Evolutionary conservation across 169 alveolate genomes (phyloP).

Genomic region (Cryptosporidium parvum): DNA sequence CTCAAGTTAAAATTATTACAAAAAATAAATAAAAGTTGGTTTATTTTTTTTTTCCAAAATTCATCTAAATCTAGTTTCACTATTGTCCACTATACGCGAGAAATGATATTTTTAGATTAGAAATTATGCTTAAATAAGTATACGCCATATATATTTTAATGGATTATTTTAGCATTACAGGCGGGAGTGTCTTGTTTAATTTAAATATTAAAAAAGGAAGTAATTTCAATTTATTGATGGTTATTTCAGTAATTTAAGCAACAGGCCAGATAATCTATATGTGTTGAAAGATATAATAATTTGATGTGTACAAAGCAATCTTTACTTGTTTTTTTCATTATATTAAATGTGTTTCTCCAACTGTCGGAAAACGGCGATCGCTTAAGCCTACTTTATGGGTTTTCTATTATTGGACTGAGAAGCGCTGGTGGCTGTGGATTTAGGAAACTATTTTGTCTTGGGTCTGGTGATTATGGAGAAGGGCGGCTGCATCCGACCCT

Average conservation of each 20-base stretch:
- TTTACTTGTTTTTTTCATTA: neutral
- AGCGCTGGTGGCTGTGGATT: neutral
- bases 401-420: neutral
- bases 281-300: neutral
- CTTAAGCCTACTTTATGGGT: neutral
- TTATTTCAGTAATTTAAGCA: neutral
- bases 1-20: too few species aligned
- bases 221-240: neutral
- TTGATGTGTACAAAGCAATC: neutral
- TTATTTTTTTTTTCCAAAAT: too few species aligned
- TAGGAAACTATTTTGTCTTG: neutral
- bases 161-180: too few species aligned
- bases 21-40: too few species aligned
- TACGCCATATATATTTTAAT: too few species aligned
- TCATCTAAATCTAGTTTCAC: too few species aligned
- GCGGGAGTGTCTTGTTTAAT: neutral
- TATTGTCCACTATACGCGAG: too few species aligned
- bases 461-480: neutral
- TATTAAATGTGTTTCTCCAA: neutral
- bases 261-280: neutral
- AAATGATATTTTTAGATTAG: too few species aligned
- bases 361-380: neutral
- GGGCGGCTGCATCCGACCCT: neutral
- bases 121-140: too few species aligned
- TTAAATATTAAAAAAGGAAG: too few species aligned